Evolutionary conservation across 179 eudicot genomes (phyloP).

Genomic region (Amaranthus tricolor): DNA sequence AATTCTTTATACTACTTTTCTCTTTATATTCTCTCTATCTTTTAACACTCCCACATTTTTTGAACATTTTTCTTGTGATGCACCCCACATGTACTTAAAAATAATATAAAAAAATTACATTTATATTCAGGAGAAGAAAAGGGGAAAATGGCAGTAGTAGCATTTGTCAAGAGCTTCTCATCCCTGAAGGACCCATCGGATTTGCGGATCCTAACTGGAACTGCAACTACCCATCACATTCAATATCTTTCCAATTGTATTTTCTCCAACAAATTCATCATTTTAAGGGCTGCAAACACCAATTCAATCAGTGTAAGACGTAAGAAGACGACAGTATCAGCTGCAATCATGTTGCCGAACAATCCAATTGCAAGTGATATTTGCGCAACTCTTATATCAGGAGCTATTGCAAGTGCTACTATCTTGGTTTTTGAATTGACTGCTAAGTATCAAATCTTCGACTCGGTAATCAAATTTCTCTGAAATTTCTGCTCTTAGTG

Average conservation of each 20-base stretch:
- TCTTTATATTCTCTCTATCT: too few species aligned
- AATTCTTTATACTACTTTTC: too few species aligned
- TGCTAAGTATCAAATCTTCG: constrained; percentile 56
- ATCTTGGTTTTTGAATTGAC: constrained; percentile 62
- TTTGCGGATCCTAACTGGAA: neutral
- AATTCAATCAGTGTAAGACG: neutral
- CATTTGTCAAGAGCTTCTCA: neutral
- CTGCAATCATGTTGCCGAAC: constrained; percentile 35
- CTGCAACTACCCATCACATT: neutral
- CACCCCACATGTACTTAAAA: too few species aligned
- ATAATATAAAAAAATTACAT: too few species aligned
- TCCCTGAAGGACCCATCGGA: neutral
- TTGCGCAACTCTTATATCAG: constrained; percentile 43
- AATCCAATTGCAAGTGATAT: constrained; percentile 43
- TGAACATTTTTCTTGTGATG: too few species aligned
- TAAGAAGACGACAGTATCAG: constrained; percentile 7
- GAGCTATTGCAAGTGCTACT: constrained; percentile 44
- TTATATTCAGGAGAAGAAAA: too few species aligned
- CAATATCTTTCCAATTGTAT: neutral
- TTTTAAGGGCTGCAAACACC: neutral
- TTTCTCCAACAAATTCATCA: neutral
- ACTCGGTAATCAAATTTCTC: constrained; percentile 35
- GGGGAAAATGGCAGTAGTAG: neutral
- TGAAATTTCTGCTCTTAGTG: neutral
- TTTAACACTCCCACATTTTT: too few species aligned